Conservation (phyloP, 331 rosid species). For the Arachis monticola region DNA sequence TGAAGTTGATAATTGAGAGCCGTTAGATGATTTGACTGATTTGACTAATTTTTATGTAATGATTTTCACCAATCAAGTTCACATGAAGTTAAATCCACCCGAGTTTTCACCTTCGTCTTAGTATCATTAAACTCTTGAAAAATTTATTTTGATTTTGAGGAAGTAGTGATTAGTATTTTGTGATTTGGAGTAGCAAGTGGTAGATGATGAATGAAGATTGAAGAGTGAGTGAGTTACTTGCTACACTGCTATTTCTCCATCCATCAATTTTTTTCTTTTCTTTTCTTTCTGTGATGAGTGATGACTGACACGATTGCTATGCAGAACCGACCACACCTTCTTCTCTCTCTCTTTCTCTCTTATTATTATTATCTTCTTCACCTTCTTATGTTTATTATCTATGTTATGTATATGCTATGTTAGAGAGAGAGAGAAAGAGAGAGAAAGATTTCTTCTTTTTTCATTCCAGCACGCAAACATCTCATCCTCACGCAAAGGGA, state of each 20-base stretch:
- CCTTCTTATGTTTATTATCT: not conserved
- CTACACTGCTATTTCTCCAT: slow-evolving; percentile 51
- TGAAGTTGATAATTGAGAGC: too few species aligned
- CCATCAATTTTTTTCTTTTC: slow-evolving; percentile 43
- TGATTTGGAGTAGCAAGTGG: not conserved
- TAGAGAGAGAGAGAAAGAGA: too few species aligned
- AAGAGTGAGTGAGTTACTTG: slow-evolving; percentile 37
- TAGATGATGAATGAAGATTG: slow-evolving; percentile 13
- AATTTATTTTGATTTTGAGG: too few species aligned
- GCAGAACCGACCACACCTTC: slow-evolving; percentile 41
- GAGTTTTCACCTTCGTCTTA: too few species aligned
- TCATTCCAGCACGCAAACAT: slow-evolving; percentile 46
- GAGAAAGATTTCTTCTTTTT: too few species aligned
- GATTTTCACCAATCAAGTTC: too few species aligned
- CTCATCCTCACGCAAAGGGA: slow-evolving; percentile 51
- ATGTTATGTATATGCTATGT: too few species aligned
- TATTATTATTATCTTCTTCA: slow-evolving; percentile 38
- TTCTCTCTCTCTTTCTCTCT: slow-evolving; percentile 31
- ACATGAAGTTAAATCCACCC: too few species aligned
- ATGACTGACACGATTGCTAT: slow-evolving; percentile 55
- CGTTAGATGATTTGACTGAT: too few species aligned
- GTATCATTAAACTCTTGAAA: too few species aligned
- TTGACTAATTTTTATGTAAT: too few species aligned
- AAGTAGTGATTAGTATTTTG: too few species aligned
- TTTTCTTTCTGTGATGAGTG: not conserved